Base-by-base conservation (phyloP, 306 rosid species). In the Fagus crenata region DNA sequence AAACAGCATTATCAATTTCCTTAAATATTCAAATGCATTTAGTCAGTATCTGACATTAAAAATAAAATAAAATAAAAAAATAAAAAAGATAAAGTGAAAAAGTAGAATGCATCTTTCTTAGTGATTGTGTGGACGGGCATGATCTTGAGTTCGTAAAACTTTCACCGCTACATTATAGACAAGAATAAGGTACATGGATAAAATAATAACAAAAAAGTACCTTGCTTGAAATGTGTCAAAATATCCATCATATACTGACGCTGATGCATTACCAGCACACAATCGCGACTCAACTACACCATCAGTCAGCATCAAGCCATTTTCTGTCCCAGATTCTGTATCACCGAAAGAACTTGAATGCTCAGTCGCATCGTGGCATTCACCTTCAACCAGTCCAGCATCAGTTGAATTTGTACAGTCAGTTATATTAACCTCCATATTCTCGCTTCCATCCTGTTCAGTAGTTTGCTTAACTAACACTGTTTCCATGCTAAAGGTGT, bases 311-410 rank as follows among this genome's bases (percentile, higher is more conserved):
- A 69, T 22, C 7, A 36, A 69, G 64, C 71, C 86, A 67, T 84
- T 80, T 76, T 89, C 90, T 12, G 81, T 12, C 65, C 80, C 85
- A 9, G 92, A 89, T 55, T 77, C 77, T 33, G 97, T 87, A 77
- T 86, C 82, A 22, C 85, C 93, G 71, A 94, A 94, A 42, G 98
- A 94, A 81, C 97, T 94, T 3, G 91, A 94, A 80, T 61, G 43
- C 80, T 88, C 92, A 18, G 89, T 76, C 39, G 17, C 85, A 83
- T 84, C 90, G 33, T 37, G 77, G 58, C 79, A 14, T 53, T 78
- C 83, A 79, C 64, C 81, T 72, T 80, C 80, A 80, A 58, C 75
- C 28, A 41, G 71, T 64, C 64, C 85, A 77, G 75, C 80, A 53
- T 81, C 74, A 32, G 76, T 60, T 51, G 74, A 51, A 63, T 79